phyloP scores from a whole-genome alignment of 2,329 filamentous ascomycete genomes.

The Colletotrichum musicola region DNA sequence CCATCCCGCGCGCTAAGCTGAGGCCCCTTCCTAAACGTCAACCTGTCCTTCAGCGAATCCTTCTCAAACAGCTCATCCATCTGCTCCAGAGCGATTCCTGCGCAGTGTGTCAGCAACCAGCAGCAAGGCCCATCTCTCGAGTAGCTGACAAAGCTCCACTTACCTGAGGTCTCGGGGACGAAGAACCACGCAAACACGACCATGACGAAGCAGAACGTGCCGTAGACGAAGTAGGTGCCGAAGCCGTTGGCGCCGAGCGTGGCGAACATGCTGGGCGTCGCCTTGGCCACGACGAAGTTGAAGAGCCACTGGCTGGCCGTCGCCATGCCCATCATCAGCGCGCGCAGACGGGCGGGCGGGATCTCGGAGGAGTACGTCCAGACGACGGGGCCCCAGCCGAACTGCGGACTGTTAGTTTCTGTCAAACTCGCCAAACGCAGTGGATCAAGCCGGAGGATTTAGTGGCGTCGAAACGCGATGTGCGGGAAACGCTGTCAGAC shows the following conservation, averaged over 20 bases:
- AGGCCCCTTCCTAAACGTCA: conserved; percentile 7
- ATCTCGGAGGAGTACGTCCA: conserved; percentile 70
- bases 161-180: conserved; percentile 70
- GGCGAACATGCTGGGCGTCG: conserved; percentile 72
- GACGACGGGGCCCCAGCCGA: conserved; percentile 70
- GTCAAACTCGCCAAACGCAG: too few relatives aligned
- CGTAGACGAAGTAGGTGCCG: conserved; percentile 70
- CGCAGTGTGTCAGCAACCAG: background rate
- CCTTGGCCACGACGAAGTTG: conserved; percentile 73
- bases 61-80: conserved; percentile 48
- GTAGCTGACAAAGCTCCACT: conserved; percentile 41
- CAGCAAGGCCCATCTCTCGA: background rate
- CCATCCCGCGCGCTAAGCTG: background rate
- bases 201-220: conserved; percentile 69
- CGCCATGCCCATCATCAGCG: conserved; percentile 70
- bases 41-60: conserved; percentile 17
- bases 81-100: conserved; percentile 41
- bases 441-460: too few relatives aligned
- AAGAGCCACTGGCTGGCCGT: conserved; percentile 75
- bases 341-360: conserved; percentile 68
- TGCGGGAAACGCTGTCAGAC: background rate
- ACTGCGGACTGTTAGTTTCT: background rate
- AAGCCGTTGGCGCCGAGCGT: conserved; percentile 40
- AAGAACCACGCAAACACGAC: conserved; percentile 58
- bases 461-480: too few relatives aligned